phyloP scores from a whole-genome alignment of 495 filamentous ascomycete genomes.

The Lophium mytilinum region DNA sequence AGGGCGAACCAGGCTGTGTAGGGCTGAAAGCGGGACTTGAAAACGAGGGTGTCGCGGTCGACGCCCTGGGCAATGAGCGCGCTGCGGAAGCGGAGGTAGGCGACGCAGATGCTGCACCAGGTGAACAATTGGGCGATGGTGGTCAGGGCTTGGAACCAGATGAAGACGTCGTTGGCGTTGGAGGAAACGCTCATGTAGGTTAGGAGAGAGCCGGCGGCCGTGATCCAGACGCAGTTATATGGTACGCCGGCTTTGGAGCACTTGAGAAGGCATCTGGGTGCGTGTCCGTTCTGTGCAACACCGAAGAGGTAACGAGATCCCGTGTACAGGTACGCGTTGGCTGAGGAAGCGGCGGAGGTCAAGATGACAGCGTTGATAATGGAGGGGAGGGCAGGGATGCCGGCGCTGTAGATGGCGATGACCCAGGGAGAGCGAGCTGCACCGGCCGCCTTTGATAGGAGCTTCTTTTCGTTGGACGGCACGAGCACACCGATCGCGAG shows the following conservation, averaged over 20 bases:
- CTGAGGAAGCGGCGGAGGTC: constrained; percentile 58
- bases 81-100: constrained; percentile 50
- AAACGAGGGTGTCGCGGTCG: constrained; percentile 47
- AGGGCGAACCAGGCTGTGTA: constrained; percentile 54
- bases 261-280: constrained; percentile 49
- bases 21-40: constrained; percentile 52
- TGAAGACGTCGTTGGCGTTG: constrained; percentile 36
- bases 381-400: constrained; percentile 56
- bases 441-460: constrained; percentile 45
- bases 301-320: constrained; percentile 71
- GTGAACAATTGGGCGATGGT: constrained; percentile 45
- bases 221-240: constrained; percentile 47
- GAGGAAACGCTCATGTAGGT: constrained; percentile 54
- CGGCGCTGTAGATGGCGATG: constrained; percentile 53
- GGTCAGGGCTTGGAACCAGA: constrained; percentile 37
- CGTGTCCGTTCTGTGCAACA: constrained; percentile 56
- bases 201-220: constrained; percentile 49
- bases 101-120: constrained; percentile 43
- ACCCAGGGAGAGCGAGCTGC: constrained; percentile 63
- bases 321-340: constrained; percentile 75
- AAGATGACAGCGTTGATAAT: constrained; percentile 73
- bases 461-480: constrained; percentile 41
- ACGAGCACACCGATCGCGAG: constrained; percentile 52
- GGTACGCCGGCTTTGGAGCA: constrained; percentile 55
- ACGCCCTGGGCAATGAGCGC: constrained; percentile 49